A percentile compares a stretch with the other conserved stretches of the same genome.
These are phyloP conservation scores for Colletotrichum sidae DNA, from an alignment of 2,329 filamentous ascomycete genomes.

Conservation along the genomic window DNA sequence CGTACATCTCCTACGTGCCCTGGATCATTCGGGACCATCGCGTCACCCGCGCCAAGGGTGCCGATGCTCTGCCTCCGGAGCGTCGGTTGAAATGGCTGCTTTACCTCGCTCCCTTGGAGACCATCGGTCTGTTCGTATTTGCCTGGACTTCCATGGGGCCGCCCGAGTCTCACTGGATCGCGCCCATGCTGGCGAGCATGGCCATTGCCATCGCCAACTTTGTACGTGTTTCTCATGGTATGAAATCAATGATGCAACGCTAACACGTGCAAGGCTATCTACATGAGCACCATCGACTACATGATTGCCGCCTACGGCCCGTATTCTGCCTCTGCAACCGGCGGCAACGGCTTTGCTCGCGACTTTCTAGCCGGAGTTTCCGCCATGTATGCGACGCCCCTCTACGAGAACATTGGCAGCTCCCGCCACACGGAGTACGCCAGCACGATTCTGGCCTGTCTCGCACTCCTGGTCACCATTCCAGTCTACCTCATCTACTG, in stretches of 20 bases:
- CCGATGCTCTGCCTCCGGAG: slow-evolving; percentile 58
- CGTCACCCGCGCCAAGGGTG: slow-evolving; percentile 56
- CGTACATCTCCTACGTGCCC: slow-evolving; percentile 67
- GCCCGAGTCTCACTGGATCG: slow-evolving; percentile 69
- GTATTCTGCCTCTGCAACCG: slow-evolving; percentile 74
- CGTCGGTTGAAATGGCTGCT: slow-evolving; percentile 70
- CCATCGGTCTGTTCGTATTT: slow-evolving; percentile 72
- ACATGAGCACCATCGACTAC: slow-evolving; percentile 76
- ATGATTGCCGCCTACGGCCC: slow-evolving; percentile 75
- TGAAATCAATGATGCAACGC: too few relatives aligned
- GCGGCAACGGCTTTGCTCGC: slow-evolving; percentile 74
- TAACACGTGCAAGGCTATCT: slow-evolving; percentile 53
- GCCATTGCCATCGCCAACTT: slow-evolving; percentile 72
- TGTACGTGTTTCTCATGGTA: slow-evolving; percentile 19
- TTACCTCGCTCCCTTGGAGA: slow-evolving; percentile 68
- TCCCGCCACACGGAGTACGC: slow-evolving; percentile 62
- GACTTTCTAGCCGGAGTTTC: slow-evolving; percentile 74
- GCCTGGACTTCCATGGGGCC: slow-evolving; percentile 69
- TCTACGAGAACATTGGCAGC: slow-evolving; percentile 58
- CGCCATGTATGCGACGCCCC: slow-evolving; percentile 69
- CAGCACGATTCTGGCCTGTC: slow-evolving; percentile 62
- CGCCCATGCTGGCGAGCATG: slow-evolving; percentile 66
- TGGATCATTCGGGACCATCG: slow-evolving; percentile 54
- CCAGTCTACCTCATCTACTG: slow-evolving; percentile 38
- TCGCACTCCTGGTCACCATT: slow-evolving; percentile 43